These are phyloP conservation scores for Colletotrichum coccodes DNA, from an alignment of 2,329 filamentous ascomycete species.

Conservation along the genomic window DNA sequence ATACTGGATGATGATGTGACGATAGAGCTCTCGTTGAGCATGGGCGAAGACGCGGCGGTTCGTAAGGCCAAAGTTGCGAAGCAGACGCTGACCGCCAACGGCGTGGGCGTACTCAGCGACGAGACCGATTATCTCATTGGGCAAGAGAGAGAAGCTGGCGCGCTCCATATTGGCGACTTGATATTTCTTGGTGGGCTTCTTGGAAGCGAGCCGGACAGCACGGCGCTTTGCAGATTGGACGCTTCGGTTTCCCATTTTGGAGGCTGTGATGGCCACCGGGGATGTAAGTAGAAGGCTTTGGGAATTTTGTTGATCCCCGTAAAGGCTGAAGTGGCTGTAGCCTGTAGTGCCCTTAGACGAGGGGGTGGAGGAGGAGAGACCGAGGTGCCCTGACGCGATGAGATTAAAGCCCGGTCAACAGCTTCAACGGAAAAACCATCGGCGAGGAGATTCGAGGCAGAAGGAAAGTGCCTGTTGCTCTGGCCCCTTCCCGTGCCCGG, in stretches of 20 bases:
- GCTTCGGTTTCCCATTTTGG: neutral
- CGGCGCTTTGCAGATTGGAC: neutral
- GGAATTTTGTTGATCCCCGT: neutral
- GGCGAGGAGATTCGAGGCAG: neutral
- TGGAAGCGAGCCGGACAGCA: neutral
- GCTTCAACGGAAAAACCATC: neutral
- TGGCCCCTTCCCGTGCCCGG: neutral
- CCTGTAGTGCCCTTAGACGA: neutral
- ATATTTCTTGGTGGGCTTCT: neutral
- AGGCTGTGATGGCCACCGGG: no score
- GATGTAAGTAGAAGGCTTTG: neutral
- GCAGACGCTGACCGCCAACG: neutral
- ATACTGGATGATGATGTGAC: neutral
- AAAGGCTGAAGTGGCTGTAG: neutral
- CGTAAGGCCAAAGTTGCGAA: neutral
- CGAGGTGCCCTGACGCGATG: neutral
- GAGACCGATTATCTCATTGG: constrained; percentile 9
- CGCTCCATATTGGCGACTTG: neutral
- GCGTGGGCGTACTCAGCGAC: neutral
- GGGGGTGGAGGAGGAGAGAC: neutral
- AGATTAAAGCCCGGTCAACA: no score
- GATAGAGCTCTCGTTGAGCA: constrained; percentile 11
- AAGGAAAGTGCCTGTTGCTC: neutral
- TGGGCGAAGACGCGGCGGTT: neutral
- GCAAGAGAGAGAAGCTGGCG: neutral